phyloP scores from a whole-genome alignment of 169 alveolate species.

The Plasmodium inui region DNA sequence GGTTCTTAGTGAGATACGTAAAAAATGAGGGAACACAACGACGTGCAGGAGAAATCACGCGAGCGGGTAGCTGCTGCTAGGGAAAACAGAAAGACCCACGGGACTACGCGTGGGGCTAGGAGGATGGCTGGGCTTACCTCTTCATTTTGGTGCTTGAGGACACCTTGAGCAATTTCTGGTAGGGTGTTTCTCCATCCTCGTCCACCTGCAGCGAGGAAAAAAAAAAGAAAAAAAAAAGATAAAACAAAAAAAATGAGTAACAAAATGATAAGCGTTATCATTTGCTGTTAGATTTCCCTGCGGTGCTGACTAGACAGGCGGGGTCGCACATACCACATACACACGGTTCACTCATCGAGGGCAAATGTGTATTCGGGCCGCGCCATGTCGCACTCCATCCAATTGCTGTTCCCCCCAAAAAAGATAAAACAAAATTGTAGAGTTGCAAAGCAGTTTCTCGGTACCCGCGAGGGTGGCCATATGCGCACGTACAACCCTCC shows the following conservation, averaged over 20 bases:
- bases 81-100: neutral
- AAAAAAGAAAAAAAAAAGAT: neutral
- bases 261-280: neutral
- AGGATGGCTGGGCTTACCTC: constrained; percentile 5
- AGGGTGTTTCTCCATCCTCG: constrained; percentile 60
- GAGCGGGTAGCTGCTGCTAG: neutral
- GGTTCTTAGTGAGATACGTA: neutral
- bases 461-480: neutral
- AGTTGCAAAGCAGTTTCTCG: neutral
- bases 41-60: neutral
- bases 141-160: constrained; percentile 36
- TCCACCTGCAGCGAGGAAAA: constrained; percentile 12
- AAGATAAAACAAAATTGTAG: neutral
- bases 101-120: neutral
- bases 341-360: neutral
- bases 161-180: constrained; percentile 14
- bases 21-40: neutral
- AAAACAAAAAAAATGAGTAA: neutral
- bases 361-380: neutral
- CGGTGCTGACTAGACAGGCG: neutral
- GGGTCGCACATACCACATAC: neutral
- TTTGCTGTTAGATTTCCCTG: neutral
- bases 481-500: neutral
- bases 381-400: neutral
- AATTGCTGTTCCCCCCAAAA: neutral